phyloP scores from a whole-genome alignment of 495 filamentous ascomycete species.

The Bombardia bombarda region DNA sequence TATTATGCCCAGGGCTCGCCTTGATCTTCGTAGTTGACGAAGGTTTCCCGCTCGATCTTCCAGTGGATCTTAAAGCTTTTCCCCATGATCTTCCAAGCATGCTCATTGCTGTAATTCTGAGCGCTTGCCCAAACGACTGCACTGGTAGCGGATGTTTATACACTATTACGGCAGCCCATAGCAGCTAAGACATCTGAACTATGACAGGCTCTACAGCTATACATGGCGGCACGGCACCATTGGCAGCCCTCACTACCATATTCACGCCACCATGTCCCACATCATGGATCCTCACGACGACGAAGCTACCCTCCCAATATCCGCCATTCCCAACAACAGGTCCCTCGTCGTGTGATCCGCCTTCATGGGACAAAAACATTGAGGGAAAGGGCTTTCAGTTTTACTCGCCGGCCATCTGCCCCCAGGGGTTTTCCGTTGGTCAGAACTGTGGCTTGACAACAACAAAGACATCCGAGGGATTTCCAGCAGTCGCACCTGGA shows the following conservation, averaged over 20 bases:
- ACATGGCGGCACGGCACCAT: constrained; percentile 20
- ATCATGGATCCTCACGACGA: constrained; percentile 30
- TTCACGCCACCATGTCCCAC: constrained; percentile 33
- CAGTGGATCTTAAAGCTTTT: neutral
- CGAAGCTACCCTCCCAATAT: constrained; percentile 30
- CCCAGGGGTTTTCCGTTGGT: constrained; percentile 28
- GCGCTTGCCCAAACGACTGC: neutral
- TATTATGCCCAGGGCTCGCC: neutral
- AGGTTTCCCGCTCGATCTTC: neutral
- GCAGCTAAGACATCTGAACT: neutral
- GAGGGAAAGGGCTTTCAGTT: constrained; percentile 26
- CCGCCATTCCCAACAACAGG: constrained; percentile 28
- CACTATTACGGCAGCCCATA: neutral
- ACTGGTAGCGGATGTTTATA: neutral
- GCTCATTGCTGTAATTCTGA: neutral
- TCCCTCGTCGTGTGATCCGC: constrained; percentile 29
- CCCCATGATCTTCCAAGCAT: neutral
- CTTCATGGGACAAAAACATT: constrained; percentile 24
- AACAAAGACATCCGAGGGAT: constrained; percentile 24
- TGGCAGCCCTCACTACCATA: constrained; percentile 32
- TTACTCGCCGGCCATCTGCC: constrained; percentile 38
- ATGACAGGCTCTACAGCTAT: constrained; percentile 14
- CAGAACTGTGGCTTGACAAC: constrained; percentile 20
- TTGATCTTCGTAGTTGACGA: neutral
- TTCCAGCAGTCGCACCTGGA: constrained; percentile 22